Percentiles rank a stretch among this genome's conserved stretches.
phyloP scores from a whole-genome alignment of 495 filamentous ascomycete genomes.

The Podospora didyma region DNA sequence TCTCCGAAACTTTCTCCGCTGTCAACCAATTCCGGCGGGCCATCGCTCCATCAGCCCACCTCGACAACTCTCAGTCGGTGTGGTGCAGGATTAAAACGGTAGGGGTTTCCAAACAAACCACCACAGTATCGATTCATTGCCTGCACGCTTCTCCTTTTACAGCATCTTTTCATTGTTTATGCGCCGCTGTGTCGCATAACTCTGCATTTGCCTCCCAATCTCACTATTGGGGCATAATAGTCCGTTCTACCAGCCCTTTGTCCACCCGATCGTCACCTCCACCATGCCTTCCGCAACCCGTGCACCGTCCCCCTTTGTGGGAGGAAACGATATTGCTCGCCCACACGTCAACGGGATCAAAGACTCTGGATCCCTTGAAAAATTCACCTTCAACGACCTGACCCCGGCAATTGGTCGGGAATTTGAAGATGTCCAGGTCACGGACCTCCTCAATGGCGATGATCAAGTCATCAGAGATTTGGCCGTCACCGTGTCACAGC shows the following conservation, averaged over 20 bases:
- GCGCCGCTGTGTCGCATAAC: too few species aligned
- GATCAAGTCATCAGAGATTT: constrained; percentile 15
- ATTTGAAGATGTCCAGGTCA: constrained; percentile 63
- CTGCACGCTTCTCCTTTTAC: background rate
- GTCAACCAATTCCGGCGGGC: constrained; percentile 1
- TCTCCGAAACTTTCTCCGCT: constrained; percentile 20
- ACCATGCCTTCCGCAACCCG: constrained; percentile 16
- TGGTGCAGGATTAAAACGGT: too few species aligned
- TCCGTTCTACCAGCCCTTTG: too few species aligned
- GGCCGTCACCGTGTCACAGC: constrained; percentile 46
- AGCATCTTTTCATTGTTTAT: too few species aligned
- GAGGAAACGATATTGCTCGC: constrained; percentile 16
- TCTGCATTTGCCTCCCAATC: too few species aligned
- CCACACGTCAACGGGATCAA: constrained; percentile 3
- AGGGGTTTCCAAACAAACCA: too few species aligned
- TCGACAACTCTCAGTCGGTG: too few species aligned
- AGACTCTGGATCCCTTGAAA: constrained; percentile 14
- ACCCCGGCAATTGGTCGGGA: constrained; percentile 73
- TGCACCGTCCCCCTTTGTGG: constrained; percentile 3
- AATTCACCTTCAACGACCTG: constrained; percentile 48
- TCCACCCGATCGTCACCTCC: background rate
- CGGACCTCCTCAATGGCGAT: constrained; percentile 40
- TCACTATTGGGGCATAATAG: too few species aligned
- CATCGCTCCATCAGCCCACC: background rate
- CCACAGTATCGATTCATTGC: background rate